Base-by-base conservation (phyloP, 768 basidiomycete species). In the Tylopilus rubrobrunneus region DNA sequence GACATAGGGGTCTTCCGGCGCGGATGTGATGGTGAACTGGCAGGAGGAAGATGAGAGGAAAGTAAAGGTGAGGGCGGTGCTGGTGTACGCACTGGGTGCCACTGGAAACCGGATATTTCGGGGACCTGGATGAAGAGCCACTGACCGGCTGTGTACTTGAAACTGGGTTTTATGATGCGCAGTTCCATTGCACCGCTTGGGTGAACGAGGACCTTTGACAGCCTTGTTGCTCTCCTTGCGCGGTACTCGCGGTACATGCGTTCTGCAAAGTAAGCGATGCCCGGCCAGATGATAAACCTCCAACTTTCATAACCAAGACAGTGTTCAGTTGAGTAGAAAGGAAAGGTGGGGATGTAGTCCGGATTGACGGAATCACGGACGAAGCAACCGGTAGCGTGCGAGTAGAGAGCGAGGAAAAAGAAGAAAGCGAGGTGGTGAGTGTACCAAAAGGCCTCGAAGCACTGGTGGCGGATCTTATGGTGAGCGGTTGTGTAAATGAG, bases 361-460 rank as follows among this genome's bases (percentile, higher is more conserved):
- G 92, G 91, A 33, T 84, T 69, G 15, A 76, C 73, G n/a, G 81
- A 76, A 68, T 93, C 92, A 45, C 94, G 92, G 54, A 98, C 94
- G 72, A 98, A 98, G 72, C 94, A 98, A 5, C 94, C 93, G 51
- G 88, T 88, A 9, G 93, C 92, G 68, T 95, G 93, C 21, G 89
- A 80, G 72, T 89, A 96, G 45, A 97, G 81, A 31, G 83, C 89
- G 56, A 95, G 76, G 84, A 95, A 90, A 76, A 95, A 94, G 75
- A 94, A 91, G 78, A 94, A 92, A 11, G 90, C 91, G 39, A 94
- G 82, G 61, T 95, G 94, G 60, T 96, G 94, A 33, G 93, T 94
- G 70, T 94, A 96, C 93, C 93, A 96, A 77, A 98, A 98, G 1
- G 83, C 91, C 70, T 98, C 94, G 71, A 95, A 97, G 75, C 85